Conservation (phyloP, 257 asterid genomes). For the Jacaranda mimosifolia region DNA sequence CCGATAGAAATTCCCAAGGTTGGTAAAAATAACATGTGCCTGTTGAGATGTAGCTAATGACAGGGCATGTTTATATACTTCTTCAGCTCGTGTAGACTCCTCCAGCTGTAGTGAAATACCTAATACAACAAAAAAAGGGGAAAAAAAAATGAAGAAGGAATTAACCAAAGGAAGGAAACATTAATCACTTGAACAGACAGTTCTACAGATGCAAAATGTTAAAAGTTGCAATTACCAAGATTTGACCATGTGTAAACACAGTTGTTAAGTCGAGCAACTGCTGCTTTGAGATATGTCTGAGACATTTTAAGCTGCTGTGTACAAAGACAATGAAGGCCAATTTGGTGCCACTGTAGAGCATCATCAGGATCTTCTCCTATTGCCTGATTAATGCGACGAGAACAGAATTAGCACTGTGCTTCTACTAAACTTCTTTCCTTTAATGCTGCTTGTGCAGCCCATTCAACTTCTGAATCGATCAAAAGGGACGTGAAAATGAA, state of each 20-base stretch:
- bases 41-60: conserved; percentile 76
- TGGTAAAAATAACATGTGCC: conserved; percentile 76
- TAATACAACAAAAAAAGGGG: conserved; percentile 31
- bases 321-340: conserved; percentile 90
- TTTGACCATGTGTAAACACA: conserved; percentile 95
- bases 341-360: conserved; percentile 98
- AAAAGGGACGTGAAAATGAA: neutral
- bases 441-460: conserved; percentile 1
- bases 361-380: conserved; percentile 92
- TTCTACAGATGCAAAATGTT: conserved; percentile 12
- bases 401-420: conserved; percentile 32
- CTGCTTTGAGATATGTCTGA: conserved; percentile 83
- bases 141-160: neutral
- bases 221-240: conserved; percentile 65
- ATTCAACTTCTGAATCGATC: neutral
- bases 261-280: conserved; percentile 75
- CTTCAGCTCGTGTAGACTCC: conserved; percentile 77
- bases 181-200: neutral
- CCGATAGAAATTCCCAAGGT: conserved; percentile 89
- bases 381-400: conserved; percentile 60
- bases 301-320: conserved; percentile 86
- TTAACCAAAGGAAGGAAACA: conserved; percentile 18
- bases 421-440: conserved; percentile 3
- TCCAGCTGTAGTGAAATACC: conserved; percentile 92
- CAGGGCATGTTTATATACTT: conserved; percentile 82